Evolutionary conservation across 306 rosid genomes (phyloP).

Genomic region (Castanea crenata): DNA sequence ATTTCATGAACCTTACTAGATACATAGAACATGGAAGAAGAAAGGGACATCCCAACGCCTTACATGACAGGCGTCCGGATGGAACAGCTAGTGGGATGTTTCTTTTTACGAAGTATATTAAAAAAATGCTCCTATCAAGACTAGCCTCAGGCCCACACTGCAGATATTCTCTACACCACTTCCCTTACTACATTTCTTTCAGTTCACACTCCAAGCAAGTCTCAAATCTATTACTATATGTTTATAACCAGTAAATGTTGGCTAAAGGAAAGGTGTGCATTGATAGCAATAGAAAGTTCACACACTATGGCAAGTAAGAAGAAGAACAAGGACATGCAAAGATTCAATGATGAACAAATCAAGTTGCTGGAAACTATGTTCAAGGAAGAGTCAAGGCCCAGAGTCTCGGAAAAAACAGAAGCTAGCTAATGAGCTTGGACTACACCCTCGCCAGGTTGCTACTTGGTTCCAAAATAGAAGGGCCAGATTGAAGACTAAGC

Average conservation of each 20-base stretch:
- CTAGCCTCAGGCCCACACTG: background rate
- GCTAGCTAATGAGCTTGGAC: constrained; percentile 73
- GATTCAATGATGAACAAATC: constrained; percentile 85
- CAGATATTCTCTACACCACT: background rate
- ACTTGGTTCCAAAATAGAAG: constrained; percentile 96
- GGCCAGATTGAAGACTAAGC: constrained; percentile 90
- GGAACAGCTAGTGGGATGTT: background rate
- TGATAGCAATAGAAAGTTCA: background rate
- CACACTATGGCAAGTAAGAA: constrained; percentile 24
- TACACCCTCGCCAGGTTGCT: constrained; percentile 88
- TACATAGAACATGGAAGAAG: background rate
- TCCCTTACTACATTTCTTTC: background rate
- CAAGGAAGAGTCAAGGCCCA: constrained; percentile 73
- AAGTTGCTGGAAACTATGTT: constrained; percentile 64
- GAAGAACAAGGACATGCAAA: constrained; percentile 56
- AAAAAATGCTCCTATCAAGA: background rate
- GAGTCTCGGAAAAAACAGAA: constrained; percentile 71
- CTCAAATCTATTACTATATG: background rate
- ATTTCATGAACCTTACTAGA: too few species aligned
- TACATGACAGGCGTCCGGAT: background rate
- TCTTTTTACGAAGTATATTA: background rate
- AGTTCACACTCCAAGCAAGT: background rate
- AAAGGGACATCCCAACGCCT: background rate
- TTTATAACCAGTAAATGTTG: background rate
- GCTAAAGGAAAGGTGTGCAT: background rate